Evolutionary conservation across 2,329 filamentous ascomycete genomes (phyloP).

Genomic region (Epichloe glyceriae): DNA sequence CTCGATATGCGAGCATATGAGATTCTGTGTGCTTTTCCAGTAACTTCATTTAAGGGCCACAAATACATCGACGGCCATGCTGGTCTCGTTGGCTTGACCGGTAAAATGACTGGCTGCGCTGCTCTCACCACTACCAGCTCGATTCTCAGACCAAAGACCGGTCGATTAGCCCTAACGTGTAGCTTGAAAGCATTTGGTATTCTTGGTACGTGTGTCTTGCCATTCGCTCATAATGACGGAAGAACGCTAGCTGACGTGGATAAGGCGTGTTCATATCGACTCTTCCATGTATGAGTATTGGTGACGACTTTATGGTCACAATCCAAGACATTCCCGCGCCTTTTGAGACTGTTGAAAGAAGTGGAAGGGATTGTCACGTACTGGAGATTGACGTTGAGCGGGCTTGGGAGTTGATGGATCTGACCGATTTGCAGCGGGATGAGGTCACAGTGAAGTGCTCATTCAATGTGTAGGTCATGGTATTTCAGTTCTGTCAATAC

Average conservation of each 20-base stretch:
- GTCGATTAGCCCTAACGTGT: constrained; percentile 51
- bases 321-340: constrained; percentile 63
- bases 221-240: background rate
- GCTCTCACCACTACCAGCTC: constrained; percentile 55
- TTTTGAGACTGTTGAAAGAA: constrained; percentile 47
- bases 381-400: constrained; percentile 63
- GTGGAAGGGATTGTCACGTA: constrained; percentile 39
- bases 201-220: constrained; percentile 38
- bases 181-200: constrained; percentile 69
- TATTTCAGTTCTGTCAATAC: too few relatives aligned
- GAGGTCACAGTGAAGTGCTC: constrained; percentile 59
- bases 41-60: constrained; percentile 41
- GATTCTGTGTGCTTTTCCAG: constrained; percentile 62
- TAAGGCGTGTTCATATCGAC: constrained; percentile 62
- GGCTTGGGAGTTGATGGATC: constrained; percentile 65
- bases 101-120: constrained; percentile 81
- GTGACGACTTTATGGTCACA: constrained; percentile 57
- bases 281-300: constrained; percentile 46
- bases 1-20: constrained; percentile 61
- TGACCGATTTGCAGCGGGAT: constrained; percentile 66
- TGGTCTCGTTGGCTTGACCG: constrained; percentile 64
- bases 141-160: constrained; percentile 40
- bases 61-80: constrained; percentile 31
- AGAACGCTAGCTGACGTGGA: background rate
- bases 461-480: constrained; percentile 23